A percentile compares a stretch with the other conserved stretches of the same genome.
Evolutionary conservation across 176 grass and related monocot species (phyloP).

Genomic region (Zea mays): Zm-B73-REFERENCE-NAM-5.0 NC_050097.1:228835501-228836000

Average conservation of each 20-base stretch:
- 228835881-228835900: background rate
- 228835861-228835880: background rate
- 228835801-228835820: background rate
- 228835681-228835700: slow-evolving; percentile 66
- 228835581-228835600: slow-evolving; percentile 43
- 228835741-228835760: slow-evolving; percentile 51
- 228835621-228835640: slow-evolving; percentile 48
- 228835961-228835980: background rate
- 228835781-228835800: background rate
- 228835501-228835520: slow-evolving; percentile 61
- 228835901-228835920: too few species aligned
- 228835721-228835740: slow-evolving; percentile 51
- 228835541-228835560: slow-evolving; percentile 40
- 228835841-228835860: background rate
- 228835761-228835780: slow-evolving; percentile 30
- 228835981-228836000: background rate
- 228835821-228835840: background rate
- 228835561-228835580: slow-evolving; percentile 55
- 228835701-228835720: slow-evolving; percentile 23
- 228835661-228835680: slow-evolving; percentile 62
- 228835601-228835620: slow-evolving; percentile 44
- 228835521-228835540: slow-evolving; percentile 52
- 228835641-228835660: slow-evolving; percentile 43
- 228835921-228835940: too few species aligned
- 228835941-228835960: too few species aligned